Base-by-base conservation (phyloP, 2,329 filamentous ascomycete genomes). In the Botryotinia convoluta region DNA sequence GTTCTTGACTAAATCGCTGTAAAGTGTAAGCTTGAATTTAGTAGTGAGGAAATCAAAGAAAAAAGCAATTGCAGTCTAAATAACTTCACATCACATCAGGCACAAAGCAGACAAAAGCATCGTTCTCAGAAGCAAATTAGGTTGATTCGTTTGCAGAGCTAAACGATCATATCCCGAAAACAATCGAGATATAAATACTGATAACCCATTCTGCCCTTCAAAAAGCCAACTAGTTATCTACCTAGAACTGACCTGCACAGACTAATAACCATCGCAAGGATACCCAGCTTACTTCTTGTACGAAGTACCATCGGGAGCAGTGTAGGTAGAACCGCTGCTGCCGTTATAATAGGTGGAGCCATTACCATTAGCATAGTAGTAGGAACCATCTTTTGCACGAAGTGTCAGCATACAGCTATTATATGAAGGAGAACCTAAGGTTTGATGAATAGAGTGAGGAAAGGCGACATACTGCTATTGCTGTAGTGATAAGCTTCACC, bases 351-450 rank as follows among this genome's bases (percentile, higher is more conserved):
- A 93, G 57, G 88, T 91, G 79, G 88, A 91, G 22, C 90, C 89
- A 75, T 91, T 87, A 63, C 89, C 82, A 83, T 93, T 93, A 80
- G 86, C 88, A 83, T 93, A 93, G 84, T 93, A 92, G 85, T 93
- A 93, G 1, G 89, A 92, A 54, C 90, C 90, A 77, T 92, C 44
- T 72, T 59, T 48, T 4, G 14, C 16, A 8, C 74, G 9, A 71
- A 18, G 9, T 54, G 0, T 60, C 22, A 59, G 62, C 35, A 64
- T 16, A 29, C 16, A 22, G 1, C 2, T 12, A 16, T 18, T 20
- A 4, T 26, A 10, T 60, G 7, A 32, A 18, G 37, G 32, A 35
- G 14, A 22, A 35, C 10, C 8, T 10, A 20, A 12, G 51, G 2
- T 2, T 12, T 54, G 18, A 2, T 7, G 1, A 9, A 14, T 26